Evolutionary conservation across 2,329 filamentous ascomycete species (phyloP), one percentile per base, ranked within the genome.

Genomic region (Cladosporium phlei): DNA sequence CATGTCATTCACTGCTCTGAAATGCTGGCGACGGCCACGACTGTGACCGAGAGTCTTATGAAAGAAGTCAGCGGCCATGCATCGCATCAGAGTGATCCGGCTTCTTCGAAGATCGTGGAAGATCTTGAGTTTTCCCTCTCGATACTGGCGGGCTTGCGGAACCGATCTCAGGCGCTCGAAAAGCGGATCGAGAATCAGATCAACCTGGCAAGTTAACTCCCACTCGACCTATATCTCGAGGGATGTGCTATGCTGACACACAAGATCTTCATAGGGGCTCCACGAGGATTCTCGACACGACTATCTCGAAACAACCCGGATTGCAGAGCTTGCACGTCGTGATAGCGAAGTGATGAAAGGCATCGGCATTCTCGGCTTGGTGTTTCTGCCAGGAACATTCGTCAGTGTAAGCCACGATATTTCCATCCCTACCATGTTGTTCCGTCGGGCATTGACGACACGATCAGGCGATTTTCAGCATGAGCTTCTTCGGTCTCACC

Each of bases 111-210:
- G n/a, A n/a, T n/a, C n/a, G n/a, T n/a, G n/a, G n/a, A n/a, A n/a
- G n/a, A n/a, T n/a, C n/a, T n/a, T n/a, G n/a, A n/a, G n/a, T n/a
- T n/a, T n/a, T n/a, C n/a, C n/a, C n/a, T 25, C 11, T 33, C 30
- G 30, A 8, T 33, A 14, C 17, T 33, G 8, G 17, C 3, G 8
- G 30, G 30, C 9, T 33, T 14, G 12, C 2, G 11, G 1, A 33
- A 47, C 14, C 55, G 55, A 21, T 53, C 53, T 4, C 38, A 50
- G 25, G 51, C 55, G 2, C 44, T 59, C 10, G 54, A 56, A 34
- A 43, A 43, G n/a, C 50, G 58, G 10, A 33, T 61, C 4, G 28
- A 48, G 11, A 59, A 61, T 33, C 57, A 61, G 46, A 56, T 61
- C 38, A 54, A 51, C 21, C 42, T 61, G 45, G 55, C 54, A 14